phyloP scores from a whole-genome alignment of 305 asterid genomes.

The Fraxinus velutina region DNA sequence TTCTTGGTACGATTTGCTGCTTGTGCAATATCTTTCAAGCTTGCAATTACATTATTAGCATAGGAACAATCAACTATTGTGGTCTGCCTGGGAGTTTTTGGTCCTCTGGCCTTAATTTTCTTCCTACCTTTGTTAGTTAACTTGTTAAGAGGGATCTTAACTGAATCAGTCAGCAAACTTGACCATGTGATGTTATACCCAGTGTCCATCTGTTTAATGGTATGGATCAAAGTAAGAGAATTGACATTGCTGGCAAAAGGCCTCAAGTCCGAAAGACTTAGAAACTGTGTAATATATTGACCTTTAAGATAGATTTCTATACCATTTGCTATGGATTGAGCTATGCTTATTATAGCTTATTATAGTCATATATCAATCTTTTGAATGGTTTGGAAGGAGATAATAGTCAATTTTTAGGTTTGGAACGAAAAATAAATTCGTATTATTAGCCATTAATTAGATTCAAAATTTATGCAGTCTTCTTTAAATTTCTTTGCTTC shows the following conservation, averaged over 20 bases:
- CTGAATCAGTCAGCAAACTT: background rate
- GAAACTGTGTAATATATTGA: background rate
- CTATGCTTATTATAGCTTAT: slow-evolving; percentile 1
- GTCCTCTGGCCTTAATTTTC: background rate
- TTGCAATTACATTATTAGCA: background rate
- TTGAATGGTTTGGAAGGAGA: background rate
- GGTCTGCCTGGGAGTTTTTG: background rate
- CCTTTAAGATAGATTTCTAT: background rate
- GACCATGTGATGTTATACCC: background rate
- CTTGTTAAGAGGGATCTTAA: background rate
- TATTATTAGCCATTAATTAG: background rate
- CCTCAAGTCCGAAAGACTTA: background rate
- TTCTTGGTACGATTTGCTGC: background rate
- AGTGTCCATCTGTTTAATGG: background rate
- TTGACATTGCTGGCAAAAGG: background rate
- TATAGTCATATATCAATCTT: background rate
- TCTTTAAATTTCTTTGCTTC: background rate
- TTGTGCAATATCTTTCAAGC: background rate
- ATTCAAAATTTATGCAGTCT: background rate
- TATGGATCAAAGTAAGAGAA: background rate
- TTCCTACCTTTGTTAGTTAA: background rate
- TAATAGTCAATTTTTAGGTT: background rate
- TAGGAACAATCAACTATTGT: background rate
- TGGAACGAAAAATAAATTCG: background rate
- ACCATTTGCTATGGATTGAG: background rate